phyloP scores from a whole-genome alignment of 2,329 filamentous ascomycete species.

The Trichothecium sympodiale region DNA sequence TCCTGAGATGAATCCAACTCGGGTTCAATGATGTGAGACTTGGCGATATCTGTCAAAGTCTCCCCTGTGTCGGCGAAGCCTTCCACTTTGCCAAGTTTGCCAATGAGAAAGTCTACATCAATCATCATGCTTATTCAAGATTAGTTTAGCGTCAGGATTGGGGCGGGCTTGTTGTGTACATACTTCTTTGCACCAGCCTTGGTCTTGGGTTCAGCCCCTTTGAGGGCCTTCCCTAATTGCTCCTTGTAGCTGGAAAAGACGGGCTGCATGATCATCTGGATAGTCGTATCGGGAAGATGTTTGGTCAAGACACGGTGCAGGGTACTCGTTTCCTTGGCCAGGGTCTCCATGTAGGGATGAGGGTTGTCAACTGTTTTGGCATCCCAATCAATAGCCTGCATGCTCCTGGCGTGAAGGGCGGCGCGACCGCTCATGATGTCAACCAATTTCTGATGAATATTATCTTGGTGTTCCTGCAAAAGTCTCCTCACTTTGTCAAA shows the following conservation, averaged over 20 bases:
- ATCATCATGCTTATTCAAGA: constrained; percentile 52
- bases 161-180: constrained; percentile 14
- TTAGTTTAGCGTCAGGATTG: constrained; percentile 6
- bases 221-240: constrained; percentile 63
- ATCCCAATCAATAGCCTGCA: constrained; percentile 71
- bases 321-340: constrained; percentile 77
- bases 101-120: constrained; percentile 64
- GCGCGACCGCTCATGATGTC: constrained; percentile 83
- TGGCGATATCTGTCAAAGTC: constrained; percentile 54
- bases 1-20: no score
- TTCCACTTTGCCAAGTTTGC: constrained; percentile 64
- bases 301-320: constrained; percentile 75
- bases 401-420: constrained; percentile 58
- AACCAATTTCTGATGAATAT: constrained; percentile 84
- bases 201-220: constrained; percentile 53
- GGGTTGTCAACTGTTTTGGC: constrained; percentile 27
- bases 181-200: constrained; percentile 62
- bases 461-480: constrained; percentile 81
- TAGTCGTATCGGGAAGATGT: constrained; percentile 65
- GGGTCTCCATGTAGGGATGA: constrained; percentile 73
- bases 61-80: constrained; percentile 67
- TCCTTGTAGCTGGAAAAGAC: constrained; percentile 76
- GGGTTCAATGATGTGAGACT: constrained; percentile 39
- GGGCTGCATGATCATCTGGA: constrained; percentile 73
- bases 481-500: constrained; percentile 80